These are phyloP conservation scores for Cutaneotrichosporon sp. DNA, from an alignment of 1,284 basidiomycete genomes.

Conservation along the genomic window DNA sequence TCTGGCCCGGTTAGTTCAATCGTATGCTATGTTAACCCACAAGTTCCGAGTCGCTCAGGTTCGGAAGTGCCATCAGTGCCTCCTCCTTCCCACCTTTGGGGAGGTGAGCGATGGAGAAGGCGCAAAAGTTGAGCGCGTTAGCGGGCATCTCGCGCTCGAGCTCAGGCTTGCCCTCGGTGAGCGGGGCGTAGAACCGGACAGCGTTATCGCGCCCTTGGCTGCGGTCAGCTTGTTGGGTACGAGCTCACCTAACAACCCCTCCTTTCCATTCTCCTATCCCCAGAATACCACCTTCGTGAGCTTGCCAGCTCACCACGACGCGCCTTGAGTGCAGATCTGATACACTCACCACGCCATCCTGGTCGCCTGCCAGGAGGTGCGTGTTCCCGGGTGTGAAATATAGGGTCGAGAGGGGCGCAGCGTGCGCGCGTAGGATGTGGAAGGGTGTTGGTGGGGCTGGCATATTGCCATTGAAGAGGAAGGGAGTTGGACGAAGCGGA, in stretches of 20 bases:
- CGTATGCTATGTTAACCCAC: conserved; percentile 54
- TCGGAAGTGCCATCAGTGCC: conserved; percentile 73
- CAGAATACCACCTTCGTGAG: conserved; percentile 72
- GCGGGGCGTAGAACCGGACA: conserved; percentile 49
- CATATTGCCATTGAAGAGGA: not conserved
- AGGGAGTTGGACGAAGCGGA: too few species aligned
- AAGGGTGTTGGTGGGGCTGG: conserved; percentile 46
- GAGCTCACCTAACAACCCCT: conserved; percentile 68
- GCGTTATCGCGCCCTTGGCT: conserved; percentile 81
- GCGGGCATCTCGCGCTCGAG: conserved; percentile 70
- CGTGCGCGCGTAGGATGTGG: conserved; percentile 73
- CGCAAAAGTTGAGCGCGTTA: conserved; percentile 86
- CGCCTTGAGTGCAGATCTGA: conserved; percentile 71
- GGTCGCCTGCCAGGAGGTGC: conserved; percentile 76
- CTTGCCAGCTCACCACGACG: conserved; percentile 68
- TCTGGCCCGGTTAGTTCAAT: conserved; percentile 6
- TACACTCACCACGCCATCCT: conserved; percentile 53
- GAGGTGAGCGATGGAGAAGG: conserved; percentile 62
- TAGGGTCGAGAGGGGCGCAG: conserved; percentile 58
- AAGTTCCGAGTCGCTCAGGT: conserved; percentile 78
- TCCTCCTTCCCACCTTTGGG: conserved; percentile 26
- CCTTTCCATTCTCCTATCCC: conserved; percentile 70
- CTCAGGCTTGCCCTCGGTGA: conserved; percentile 47
- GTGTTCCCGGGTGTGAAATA: conserved; percentile 68
- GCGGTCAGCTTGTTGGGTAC: conserved; percentile 21